Evolutionary conservation across 2,329 filamentous ascomycete genomes (phyloP), one percentile per base, ranked within the genome.

Genomic region (Plenodomus lindquistii): DNA sequence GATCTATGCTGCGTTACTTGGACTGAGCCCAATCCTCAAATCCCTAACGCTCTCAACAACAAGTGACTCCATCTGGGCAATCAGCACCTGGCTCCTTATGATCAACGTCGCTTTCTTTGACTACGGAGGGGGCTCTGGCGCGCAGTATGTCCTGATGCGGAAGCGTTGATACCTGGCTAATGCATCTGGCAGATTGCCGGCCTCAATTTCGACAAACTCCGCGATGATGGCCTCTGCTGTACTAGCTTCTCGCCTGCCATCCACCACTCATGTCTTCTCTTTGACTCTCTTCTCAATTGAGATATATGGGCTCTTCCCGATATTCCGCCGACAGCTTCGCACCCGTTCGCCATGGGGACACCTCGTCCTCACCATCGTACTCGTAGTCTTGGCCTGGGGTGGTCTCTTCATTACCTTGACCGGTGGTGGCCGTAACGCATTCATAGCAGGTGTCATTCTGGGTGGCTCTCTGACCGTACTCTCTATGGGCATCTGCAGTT

Each of bases 31-130:
- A 0, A 97, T 99, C 56, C 84, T 99, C 53, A 97, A 97, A 72
- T 97, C 92, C 1, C 82, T 99, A n/a, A 99, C 94, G 0, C 84
- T 83, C 42, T 97, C 92, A 4, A 97, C 93, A 4, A 93, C 90
- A 7, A 88, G 85, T 46, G 94, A 99, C 79, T 94, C 88, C 37
- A 99, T 99, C 69, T 99, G 94, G 94, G 91, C 94, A 48, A 88
- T 99, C 78, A 94, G 90, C 42, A 92, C 90, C 66, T 94, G 91
- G 85, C 81, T 99, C 37, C 84, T 99, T 54, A 84, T 89, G 63
- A 93, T 97, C 74, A 99, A 99, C 72, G 91, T 97, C 53, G 95
- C 96, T 74, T 97, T 95, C 71, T 97, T 97, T 67, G 94, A 99
- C 78, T 99, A 99, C 72, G 89, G 90, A 10, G 88, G 89, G 35